Percentiles rank a stretch among this genome's conserved stretches.
These are phyloP conservation scores for Iberis amara DNA, from an alignment of 441 rosid genomes.

Conservation along the genomic window DNA sequence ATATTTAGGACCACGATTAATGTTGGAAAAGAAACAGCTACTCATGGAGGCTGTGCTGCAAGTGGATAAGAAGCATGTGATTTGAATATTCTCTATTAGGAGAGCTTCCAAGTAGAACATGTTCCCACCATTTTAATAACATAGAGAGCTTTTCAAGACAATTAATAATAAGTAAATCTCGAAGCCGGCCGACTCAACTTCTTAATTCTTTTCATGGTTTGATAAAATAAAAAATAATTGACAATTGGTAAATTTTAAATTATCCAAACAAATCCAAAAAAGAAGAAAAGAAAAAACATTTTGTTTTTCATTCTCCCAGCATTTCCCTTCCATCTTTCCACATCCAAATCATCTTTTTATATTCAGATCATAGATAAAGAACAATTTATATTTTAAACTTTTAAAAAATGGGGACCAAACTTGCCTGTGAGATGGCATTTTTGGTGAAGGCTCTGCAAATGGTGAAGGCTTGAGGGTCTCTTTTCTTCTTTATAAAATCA, in stretches of 20 bases:
- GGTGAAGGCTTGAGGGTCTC: conserved; percentile 19
- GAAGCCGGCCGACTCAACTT: too few relatives aligned
- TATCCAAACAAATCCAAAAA: conserved; percentile 21
- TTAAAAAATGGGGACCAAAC: conserved; percentile 16
- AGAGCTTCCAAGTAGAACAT: too few relatives aligned
- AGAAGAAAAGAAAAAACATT: neutral
- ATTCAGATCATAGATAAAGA: conserved; percentile 1
- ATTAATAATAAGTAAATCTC: too few relatives aligned
- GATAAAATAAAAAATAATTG: conserved; percentile 6
- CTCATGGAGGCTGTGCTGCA: too few relatives aligned
- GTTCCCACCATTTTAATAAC: too few relatives aligned
- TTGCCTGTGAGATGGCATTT: conserved; percentile 2
- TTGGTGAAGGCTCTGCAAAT: conserved; percentile 20
- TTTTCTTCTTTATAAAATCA: conserved; percentile 18
- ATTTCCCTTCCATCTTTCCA: neutral
- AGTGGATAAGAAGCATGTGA: too few relatives aligned
- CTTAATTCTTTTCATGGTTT: neutral
- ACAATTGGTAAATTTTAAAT: conserved; percentile 18
- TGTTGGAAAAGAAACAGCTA: too few relatives aligned
- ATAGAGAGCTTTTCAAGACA: too few relatives aligned
- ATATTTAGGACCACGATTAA: too few relatives aligned
- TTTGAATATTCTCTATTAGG: too few relatives aligned
- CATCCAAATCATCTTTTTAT: neutral
- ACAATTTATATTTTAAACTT: neutral
- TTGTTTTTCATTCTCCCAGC: conserved; percentile 1